Conservation (phyloP, 768 basidiomycete species). For the Lactifluus volemus region DNA sequence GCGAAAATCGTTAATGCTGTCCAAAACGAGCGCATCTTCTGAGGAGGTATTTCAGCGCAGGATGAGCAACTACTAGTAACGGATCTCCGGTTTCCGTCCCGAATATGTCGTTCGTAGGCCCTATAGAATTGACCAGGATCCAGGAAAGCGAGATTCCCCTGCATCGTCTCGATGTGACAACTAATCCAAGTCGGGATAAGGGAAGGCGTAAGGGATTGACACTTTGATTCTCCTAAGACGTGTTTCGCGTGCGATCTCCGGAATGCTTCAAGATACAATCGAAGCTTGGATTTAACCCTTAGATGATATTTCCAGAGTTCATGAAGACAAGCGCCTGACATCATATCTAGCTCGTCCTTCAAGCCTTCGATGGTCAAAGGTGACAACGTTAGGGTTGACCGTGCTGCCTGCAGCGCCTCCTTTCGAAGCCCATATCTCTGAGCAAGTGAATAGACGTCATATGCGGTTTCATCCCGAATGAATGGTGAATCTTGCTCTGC, state of each 20-base stretch:
- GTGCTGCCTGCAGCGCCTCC: constrained; percentile 3
- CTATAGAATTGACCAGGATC: background rate
- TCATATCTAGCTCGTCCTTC: background rate
- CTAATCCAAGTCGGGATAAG: background rate
- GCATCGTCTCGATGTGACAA: background rate
- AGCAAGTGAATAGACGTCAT: background rate
- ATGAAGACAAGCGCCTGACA: background rate
- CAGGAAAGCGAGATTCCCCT: background rate
- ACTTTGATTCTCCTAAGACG: background rate
- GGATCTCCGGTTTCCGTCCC: too few relatives aligned
- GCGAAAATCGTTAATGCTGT: background rate
- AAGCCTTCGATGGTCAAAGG: background rate
- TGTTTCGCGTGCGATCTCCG: background rate
- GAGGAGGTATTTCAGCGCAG: background rate
- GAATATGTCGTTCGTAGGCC: background rate
- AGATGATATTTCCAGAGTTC: constrained; percentile 4
- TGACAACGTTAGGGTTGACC: background rate
- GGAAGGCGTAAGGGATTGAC: background rate
- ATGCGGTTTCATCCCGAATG: background rate
- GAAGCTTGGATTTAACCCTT: background rate
- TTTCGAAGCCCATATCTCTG: background rate
- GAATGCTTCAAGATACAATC: background rate
- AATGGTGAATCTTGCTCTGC: background rate
- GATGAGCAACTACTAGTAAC: background rate
- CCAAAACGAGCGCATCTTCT: background rate